Percentiles rank a stretch among this genome's conserved stretches.
Evolutionary conservation across 2,329 filamentous ascomycete genomes (phyloP).

Genomic region (Xylariaceae sp.): DNA sequence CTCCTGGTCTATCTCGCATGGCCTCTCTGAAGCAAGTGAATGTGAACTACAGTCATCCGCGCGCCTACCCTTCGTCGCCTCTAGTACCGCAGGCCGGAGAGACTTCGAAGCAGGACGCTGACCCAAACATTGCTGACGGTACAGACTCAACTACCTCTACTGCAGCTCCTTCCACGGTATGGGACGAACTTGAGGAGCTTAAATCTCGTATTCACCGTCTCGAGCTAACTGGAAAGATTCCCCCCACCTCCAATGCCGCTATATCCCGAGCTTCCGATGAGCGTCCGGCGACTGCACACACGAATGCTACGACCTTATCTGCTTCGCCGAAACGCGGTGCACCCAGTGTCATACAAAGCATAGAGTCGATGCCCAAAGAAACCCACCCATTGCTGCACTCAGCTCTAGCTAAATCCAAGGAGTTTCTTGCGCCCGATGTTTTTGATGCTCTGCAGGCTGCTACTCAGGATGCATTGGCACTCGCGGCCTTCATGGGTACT

Average conservation of each 20-base stretch:
- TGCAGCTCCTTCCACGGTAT: slow-evolving; percentile 85
- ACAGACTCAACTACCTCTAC: slow-evolving; percentile 86
- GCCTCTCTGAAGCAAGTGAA: slow-evolving; percentile 40
- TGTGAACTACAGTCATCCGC: slow-evolving; percentile 36
- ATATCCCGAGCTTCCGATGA: slow-evolving; percentile 71
- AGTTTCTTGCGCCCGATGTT: slow-evolving; percentile 62
- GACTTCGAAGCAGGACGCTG: slow-evolving; percentile 34
- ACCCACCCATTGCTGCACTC: slow-evolving; percentile 74
- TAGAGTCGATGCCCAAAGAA: slow-evolving; percentile 47
- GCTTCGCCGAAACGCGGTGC: slow-evolving; percentile 75
- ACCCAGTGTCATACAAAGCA: slow-evolving; percentile 41
- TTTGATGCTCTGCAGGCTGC: slow-evolving; percentile 76
- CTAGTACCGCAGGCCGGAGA: slow-evolving; percentile 46
- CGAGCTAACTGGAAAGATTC: slow-evolving; percentile 83
- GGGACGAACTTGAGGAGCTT: slow-evolving; percentile 94
- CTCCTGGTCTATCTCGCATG: slow-evolving; percentile 37
- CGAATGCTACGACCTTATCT: slow-evolving; percentile 77
- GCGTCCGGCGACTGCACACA: slow-evolving; percentile 83
- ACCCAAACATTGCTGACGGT: slow-evolving; percentile 51
- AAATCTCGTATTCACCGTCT: slow-evolving; percentile 89
- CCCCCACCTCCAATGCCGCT: slow-evolving; percentile 73
- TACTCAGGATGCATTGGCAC: slow-evolving; percentile 71
- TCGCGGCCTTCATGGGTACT: slow-evolving; percentile 73
- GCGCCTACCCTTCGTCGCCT: slow-evolving; percentile 56
- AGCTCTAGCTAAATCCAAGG: slow-evolving; percentile 72